These are phyloP conservation scores for Dendrobium chrysotoxum DNA, from an alignment of 106 monocot species.

Conservation along the genomic window DNA sequence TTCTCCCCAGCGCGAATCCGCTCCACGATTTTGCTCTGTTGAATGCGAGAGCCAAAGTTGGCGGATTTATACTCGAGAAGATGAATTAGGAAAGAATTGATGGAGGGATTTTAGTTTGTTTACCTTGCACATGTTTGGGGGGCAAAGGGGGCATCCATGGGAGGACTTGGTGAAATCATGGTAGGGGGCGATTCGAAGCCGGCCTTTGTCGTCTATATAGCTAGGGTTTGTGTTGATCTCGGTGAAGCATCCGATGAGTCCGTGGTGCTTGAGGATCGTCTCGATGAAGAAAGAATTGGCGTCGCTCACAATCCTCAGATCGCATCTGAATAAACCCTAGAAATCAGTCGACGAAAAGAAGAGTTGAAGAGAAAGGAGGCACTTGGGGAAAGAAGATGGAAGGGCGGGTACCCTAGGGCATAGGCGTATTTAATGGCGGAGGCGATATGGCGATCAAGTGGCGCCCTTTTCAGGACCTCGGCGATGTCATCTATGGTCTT, in stretches of 20 bases:
- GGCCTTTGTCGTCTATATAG: constrained; percentile 59
- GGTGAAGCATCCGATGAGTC: constrained; percentile 56
- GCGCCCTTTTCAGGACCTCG: constrained; percentile 29
- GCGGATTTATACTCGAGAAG: too few species aligned
- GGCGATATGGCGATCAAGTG: constrained; percentile 30
- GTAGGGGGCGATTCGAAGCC: constrained; percentile 59
- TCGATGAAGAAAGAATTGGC: constrained; percentile 84
- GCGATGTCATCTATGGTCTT: constrained; percentile 32
- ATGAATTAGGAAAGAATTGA: background rate
- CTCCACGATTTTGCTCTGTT: constrained; percentile 44
- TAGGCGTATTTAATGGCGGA: constrained; percentile 43
- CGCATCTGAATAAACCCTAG: constrained; percentile 43
- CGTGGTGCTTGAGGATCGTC: constrained; percentile 79
- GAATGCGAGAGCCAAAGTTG: background rate
- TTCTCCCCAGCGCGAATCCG: constrained; percentile 31
- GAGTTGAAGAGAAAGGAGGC: background rate
- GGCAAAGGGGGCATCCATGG: constrained; percentile 74
- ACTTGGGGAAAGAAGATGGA: background rate
- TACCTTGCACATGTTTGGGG: constrained; percentile 98
- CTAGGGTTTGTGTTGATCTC: constrained; percentile 91
- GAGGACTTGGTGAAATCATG: constrained; percentile 52
- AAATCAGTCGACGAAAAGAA: background rate
- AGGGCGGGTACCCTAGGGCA: constrained; percentile 30
- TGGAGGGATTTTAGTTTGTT: background rate
- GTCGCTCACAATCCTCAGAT: constrained; percentile 83